phyloP scores from a whole-genome alignment of 345 rosid species.

The Gossypium sturtianum region DNA sequence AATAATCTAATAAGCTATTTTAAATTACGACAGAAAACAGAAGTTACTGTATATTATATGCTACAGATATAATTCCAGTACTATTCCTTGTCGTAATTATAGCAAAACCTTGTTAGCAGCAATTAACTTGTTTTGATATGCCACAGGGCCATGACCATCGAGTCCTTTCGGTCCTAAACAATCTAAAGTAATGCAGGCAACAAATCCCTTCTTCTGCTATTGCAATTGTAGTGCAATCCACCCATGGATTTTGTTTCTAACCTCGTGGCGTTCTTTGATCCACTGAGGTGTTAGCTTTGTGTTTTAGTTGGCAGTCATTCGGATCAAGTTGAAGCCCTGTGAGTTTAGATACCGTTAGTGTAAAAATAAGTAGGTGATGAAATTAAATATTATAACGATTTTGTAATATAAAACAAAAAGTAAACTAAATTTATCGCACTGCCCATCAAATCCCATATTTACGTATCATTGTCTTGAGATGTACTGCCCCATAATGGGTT shows the following conservation, averaged over 20 bases:
- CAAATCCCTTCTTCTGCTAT: background rate
- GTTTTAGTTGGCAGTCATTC: too few relatives aligned
- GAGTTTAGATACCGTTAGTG: too few relatives aligned
- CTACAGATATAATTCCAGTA: background rate
- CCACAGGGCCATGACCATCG: background rate
- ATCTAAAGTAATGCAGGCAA: background rate
- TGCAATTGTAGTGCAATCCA: background rate
- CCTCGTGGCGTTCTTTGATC: background rate
- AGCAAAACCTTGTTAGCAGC: background rate
- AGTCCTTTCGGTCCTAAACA: background rate
- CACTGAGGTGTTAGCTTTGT: too few relatives aligned
- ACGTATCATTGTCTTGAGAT: too few relatives aligned
- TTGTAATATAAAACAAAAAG: accelerated
- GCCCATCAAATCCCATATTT: too few relatives aligned
- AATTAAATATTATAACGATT: accelerated
- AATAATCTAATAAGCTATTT: background rate
- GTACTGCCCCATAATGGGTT: too few relatives aligned
- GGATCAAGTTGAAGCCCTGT: too few relatives aligned
- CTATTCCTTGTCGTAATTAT: background rate
- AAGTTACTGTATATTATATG: background rate
- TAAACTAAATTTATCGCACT: too few relatives aligned
- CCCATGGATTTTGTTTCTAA: background rate
- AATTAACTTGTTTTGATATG: background rate
- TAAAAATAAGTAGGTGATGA: too few relatives aligned
- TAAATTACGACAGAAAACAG: background rate